phyloP scores from a whole-genome alignment of 371 early-diverging fungal species.

The Quaeritorhiza haematococci region DNA sequence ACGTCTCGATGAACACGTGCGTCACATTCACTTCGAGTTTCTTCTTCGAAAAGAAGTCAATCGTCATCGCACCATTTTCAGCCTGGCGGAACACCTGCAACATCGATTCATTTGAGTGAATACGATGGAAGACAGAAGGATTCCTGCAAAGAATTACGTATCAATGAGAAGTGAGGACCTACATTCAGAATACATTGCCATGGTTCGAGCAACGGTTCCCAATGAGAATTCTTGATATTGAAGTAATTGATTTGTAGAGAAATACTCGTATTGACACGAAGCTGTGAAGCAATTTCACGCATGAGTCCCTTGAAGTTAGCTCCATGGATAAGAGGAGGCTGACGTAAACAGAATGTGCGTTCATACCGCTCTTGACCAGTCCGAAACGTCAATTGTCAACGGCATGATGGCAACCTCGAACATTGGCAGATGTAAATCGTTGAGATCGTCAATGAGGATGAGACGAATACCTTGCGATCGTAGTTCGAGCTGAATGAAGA shows the following conservation, averaged over 20 bases:
- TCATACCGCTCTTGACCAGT: not conserved
- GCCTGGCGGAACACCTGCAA: conserved; percentile 15
- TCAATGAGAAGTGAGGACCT: conserved; percentile 51
- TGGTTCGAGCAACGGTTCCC: conserved; percentile 96
- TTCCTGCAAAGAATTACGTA: conserved; percentile 14
- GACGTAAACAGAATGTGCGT: not conserved
- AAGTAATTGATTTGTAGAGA: conserved; percentile 81
- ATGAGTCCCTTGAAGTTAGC: not conserved
- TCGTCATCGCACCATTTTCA: conserved; percentile 12
- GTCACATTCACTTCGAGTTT: conserved; percentile 82
- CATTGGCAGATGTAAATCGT: conserved; percentile 79
- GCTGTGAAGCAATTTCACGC: conserved; percentile 16
- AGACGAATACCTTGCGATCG: conserved; percentile 71
- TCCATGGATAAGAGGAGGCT: not conserved
- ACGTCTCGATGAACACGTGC: conserved; percentile 82
- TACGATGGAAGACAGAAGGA: not conserved
- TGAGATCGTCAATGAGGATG: conserved; percentile 86
- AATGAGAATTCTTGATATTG: conserved; percentile 93
- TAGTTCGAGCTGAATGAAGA: no score
- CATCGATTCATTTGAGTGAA: not conserved
- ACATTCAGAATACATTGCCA: conserved; percentile 55
- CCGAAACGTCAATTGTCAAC: not conserved
- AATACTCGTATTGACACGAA: conserved; percentile 69
- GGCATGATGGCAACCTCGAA: conserved; percentile 71
- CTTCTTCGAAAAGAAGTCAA: conserved; percentile 71